Conservation (phyloP, 495 filamentous ascomycete genomes). For the Trichocladium uniseriatum region DNA sequence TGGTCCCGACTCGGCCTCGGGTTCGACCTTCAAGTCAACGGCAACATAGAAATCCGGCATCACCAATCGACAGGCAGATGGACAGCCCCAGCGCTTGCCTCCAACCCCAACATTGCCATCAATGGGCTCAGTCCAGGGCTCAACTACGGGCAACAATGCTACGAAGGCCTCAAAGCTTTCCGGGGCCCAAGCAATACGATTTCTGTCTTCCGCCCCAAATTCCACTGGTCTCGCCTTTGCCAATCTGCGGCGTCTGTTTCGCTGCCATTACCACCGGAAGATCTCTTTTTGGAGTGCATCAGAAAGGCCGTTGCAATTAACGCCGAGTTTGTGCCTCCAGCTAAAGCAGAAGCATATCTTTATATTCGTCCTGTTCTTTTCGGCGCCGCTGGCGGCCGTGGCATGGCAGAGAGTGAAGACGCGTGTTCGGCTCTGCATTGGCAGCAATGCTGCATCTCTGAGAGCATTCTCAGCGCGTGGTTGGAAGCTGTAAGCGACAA, state of each 20-base stretch:
- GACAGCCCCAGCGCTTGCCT: conserved; percentile 32
- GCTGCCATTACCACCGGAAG: conserved; percentile 32
- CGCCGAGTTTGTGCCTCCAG: conserved; percentile 38
- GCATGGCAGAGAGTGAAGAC: too few relatives aligned
- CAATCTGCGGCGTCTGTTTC: conserved; percentile 26
- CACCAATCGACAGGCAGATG: conserved; percentile 27
- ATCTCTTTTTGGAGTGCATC: conserved; percentile 29
- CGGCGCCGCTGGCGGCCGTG: too few relatives aligned
- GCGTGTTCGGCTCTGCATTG: too few relatives aligned
- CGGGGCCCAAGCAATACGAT: too few relatives aligned
- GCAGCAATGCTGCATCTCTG: too few relatives aligned
- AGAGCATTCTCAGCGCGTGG: too few relatives aligned
- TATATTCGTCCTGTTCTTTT: conserved; percentile 41
- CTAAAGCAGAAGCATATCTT: conserved; percentile 30
- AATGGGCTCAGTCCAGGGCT: conserved; percentile 40
- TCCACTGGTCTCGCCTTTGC: conserved; percentile 29
- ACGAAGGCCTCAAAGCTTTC: conserved; percentile 30
- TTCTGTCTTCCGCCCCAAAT: conserved; percentile 32
- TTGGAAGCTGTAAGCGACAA: too few relatives aligned
- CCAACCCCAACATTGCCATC: conserved; percentile 33
- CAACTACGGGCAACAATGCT: conserved; percentile 38
- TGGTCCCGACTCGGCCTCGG: background rate
- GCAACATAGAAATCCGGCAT: conserved; percentile 38
- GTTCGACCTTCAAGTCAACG: conserved; percentile 28
- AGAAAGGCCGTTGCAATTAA: conserved; percentile 34